Base-by-base conservation (phyloP, 2,329 filamentous ascomycete genomes). In the Helicocarpus griseus region DNA sequence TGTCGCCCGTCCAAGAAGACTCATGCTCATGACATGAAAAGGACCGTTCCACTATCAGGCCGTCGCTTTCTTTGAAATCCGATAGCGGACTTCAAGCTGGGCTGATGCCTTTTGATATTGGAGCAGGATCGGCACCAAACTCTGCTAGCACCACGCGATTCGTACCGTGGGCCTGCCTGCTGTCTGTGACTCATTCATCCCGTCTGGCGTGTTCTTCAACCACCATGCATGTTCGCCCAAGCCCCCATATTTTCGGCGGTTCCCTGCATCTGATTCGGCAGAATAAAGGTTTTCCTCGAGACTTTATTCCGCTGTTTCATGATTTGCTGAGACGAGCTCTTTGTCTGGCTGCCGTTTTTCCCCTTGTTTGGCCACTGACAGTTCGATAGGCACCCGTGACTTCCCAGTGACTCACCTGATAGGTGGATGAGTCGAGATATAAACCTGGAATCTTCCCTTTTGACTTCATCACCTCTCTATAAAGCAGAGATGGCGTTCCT, bases 161-260 rank as follows among this genome's bases (percentile, higher is more conserved):
- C 14, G 46, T 31, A 21, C 47, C 46, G 22, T 26, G 46, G 22
- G 9, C 11, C 17, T 4, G 29, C 19, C 19, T 22, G 19, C 8
- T 2, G 13, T 14, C 19, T 17, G 28, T 50, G 48, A 50, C 48
- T 50, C 48, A 50, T 50, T 21, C 21, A n/a, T 39, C 13, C 11
- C 9, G 24, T 14, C 24, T 33, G 44, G 28, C 28, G 13, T 21
- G 4, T 31, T 47, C 13, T 9, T 14, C 14, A 19, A 41, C n/a
- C 24, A 28, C n/a, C n/a, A 49, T 50, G 28, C 39, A n/a, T 44
- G 28, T 26, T 43, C 44, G 48, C 48, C 48, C 48, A 50, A 50
- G 35, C 38, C 48, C 38, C 48, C 48, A 41, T 49, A 49, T 33
- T 49, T 31, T 19, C 14, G n/a, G 13, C 1, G 7, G n/a, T 39